These are phyloP conservation scores for Hypoxylon sp. DNA, from an alignment of 2,329 filamentous ascomycete species.

Conservation along the genomic window DNA sequence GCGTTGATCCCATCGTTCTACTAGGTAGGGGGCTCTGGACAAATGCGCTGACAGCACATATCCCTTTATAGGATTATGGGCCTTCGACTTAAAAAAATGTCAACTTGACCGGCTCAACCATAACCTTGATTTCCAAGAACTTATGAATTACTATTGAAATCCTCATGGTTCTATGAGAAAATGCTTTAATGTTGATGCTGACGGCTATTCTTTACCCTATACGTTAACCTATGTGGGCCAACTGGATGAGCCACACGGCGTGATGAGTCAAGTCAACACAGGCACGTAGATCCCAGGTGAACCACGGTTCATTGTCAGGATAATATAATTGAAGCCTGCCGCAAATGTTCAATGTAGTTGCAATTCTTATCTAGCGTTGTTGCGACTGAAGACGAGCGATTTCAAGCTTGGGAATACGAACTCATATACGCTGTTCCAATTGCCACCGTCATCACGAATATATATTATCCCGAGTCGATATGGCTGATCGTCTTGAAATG, in stretches of 20 bases:
- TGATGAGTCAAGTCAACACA: slow-evolving; percentile 18
- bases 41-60: neutral
- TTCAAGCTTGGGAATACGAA: neutral
- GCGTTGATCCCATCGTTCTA: neutral
- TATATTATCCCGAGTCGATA: slow-evolving; percentile 7
- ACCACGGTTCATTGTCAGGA: neutral
- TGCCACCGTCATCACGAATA: neutral
- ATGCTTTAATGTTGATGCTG: neutral
- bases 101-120: no score
- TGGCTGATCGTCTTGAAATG: slow-evolving; percentile 22
- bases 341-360: no score
- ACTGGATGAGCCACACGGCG: slow-evolving; percentile 19
- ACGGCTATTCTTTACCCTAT: no score
- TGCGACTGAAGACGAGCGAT: neutral
- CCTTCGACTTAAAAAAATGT: no score
- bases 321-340: no score
- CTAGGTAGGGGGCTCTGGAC: neutral
- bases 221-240: no score
- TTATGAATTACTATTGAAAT: no score
- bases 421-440: neutral
- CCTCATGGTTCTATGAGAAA: neutral
- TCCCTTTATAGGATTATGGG: no score
- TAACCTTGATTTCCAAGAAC: no score
- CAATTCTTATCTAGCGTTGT: neutral
- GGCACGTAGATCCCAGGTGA: neutral